A percentile compares a stretch with the other conserved stretches of the same genome.
phyloP scores from a whole-genome alignment of 1,139 yeast genomes.

The Hansenula sp. region DNA sequence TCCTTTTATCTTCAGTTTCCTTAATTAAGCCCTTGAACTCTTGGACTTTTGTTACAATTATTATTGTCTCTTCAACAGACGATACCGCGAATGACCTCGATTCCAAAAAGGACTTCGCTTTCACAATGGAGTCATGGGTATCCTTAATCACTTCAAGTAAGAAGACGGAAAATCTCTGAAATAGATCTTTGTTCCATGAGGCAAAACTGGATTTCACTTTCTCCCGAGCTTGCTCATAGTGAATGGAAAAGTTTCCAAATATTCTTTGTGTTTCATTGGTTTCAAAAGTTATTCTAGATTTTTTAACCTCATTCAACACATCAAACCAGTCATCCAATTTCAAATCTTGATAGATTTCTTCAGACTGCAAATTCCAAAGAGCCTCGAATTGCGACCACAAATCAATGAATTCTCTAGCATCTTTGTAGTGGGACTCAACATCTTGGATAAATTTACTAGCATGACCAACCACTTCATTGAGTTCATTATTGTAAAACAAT shows the following conservation, averaged over 20 bases:
- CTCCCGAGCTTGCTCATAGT: conserved; percentile 52
- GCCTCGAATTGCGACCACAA: conserved; percentile 57
- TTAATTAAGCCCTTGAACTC: conserved; percentile 22
- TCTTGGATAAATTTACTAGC: conserved; percentile 4
- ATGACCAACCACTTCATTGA: conserved; percentile 5
- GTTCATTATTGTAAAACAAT: conserved; percentile 2
- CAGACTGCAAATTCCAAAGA: conserved; percentile 52
- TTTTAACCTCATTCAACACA: conserved; percentile 41
- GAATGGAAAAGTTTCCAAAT: conserved; percentile 40
- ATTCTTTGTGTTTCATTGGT: conserved; percentile 35
- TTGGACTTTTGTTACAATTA: conserved; percentile 32
- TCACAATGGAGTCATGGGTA: conserved; percentile 25
- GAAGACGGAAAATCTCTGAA: conserved; percentile 39
- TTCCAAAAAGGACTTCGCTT: conserved; percentile 32
- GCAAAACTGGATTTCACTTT: conserved; percentile 55
- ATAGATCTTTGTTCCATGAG: conserved; percentile 48
- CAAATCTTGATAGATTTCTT: conserved; percentile 28
- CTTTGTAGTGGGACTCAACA: conserved; percentile 12
- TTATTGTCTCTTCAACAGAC: conserved; percentile 33
- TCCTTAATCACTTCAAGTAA: conserved; percentile 28
- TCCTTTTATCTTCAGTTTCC: conserved; percentile 29
- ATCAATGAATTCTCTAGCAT: conserved; percentile 11
- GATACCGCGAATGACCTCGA: conserved; percentile 28
- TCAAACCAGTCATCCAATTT: conserved; percentile 46
- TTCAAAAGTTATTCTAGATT: conserved; percentile 48